These are phyloP conservation scores for Didymosphaeria variabile DNA, from an alignment of 2,329 filamentous ascomycete species.

Conservation along the genomic window DNA sequence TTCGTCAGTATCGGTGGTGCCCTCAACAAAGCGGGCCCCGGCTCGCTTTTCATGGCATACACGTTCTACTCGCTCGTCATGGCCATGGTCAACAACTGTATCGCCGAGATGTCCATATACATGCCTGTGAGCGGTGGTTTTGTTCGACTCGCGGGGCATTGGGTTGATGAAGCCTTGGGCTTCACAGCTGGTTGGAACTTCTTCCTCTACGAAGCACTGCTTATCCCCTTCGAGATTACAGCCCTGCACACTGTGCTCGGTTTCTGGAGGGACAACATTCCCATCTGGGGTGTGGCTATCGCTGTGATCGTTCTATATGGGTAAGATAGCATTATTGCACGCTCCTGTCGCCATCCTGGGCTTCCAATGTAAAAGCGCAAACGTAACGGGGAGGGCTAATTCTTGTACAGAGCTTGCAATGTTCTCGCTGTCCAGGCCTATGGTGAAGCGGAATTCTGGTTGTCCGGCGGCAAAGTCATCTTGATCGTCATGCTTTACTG, in stretches of 20 bases:
- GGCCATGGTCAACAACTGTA: constrained; percentile 70
- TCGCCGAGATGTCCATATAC: constrained; percentile 71
- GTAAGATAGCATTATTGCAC: constrained; percentile 36
- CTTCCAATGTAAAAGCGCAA: background rate
- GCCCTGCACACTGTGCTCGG: constrained; percentile 51
- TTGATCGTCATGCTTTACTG: constrained; percentile 56
- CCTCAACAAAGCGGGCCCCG: constrained; percentile 60
- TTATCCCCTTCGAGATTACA: constrained; percentile 63
- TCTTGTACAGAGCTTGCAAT: constrained; percentile 54
- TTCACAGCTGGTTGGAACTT: constrained; percentile 66
- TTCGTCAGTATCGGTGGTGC: constrained; percentile 71
- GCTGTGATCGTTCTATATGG: constrained; percentile 54
- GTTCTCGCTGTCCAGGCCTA: constrained; percentile 57
- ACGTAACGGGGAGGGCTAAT: constrained; percentile 22
- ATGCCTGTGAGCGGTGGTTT: constrained; percentile 72
- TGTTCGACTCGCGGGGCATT: constrained; percentile 70
- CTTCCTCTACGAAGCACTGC: constrained; percentile 61
- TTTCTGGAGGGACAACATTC: constrained; percentile 58
- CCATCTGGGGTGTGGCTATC: constrained; percentile 52
- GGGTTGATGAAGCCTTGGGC: constrained; percentile 71
- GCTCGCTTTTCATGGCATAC: constrained; percentile 67
- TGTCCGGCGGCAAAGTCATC: constrained; percentile 57
- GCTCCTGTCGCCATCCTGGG: background rate
- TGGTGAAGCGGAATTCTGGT: constrained; percentile 57
- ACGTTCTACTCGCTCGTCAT: constrained; percentile 64